Conservation (phyloP, 129 eudicot genomes). For the Lactuca sativa region DNA sequence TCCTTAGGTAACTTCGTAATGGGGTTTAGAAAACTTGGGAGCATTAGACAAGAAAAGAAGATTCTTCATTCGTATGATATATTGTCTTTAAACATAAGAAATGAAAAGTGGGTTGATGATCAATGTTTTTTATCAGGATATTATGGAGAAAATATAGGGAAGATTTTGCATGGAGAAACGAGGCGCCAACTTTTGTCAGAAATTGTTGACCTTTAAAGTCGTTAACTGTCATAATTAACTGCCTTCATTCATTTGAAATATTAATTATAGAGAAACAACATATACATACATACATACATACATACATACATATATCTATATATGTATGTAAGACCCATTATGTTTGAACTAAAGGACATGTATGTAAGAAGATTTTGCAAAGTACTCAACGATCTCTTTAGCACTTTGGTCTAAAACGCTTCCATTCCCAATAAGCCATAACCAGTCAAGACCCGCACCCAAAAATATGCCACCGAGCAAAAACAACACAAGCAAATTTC, state of each 20-base stretch:
- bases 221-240: constrained; percentile 37
- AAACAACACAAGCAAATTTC: constrained; percentile 61
- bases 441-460: constrained; percentile 69
- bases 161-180: constrained; percentile 19
- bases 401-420: constrained; percentile 20
- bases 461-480: constrained; percentile 60
- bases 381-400: background rate
- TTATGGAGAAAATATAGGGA: constrained; percentile 30
- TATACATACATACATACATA: background rate
- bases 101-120: background rate
- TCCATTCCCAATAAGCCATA: constrained; percentile 71
- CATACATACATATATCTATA: background rate
- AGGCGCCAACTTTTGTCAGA: constrained; percentile 22
- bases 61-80: constrained; percentile 25
- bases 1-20: constrained; percentile 10
- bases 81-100: constrained; percentile 12
- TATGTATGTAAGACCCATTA: background rate
- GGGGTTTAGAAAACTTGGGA: constrained; percentile 32
- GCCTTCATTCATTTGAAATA: constrained; percentile 26
- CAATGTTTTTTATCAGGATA: constrained; percentile 18
- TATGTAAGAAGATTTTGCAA: background rate
- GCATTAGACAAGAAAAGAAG: constrained; percentile 33
- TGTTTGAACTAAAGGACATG: background rate
- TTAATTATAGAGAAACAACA: background rate
- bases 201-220: constrained; percentile 28